phyloP scores from a whole-genome alignment of 768 basidiomycete genomes.

The Kwoniella sp. region DNA sequence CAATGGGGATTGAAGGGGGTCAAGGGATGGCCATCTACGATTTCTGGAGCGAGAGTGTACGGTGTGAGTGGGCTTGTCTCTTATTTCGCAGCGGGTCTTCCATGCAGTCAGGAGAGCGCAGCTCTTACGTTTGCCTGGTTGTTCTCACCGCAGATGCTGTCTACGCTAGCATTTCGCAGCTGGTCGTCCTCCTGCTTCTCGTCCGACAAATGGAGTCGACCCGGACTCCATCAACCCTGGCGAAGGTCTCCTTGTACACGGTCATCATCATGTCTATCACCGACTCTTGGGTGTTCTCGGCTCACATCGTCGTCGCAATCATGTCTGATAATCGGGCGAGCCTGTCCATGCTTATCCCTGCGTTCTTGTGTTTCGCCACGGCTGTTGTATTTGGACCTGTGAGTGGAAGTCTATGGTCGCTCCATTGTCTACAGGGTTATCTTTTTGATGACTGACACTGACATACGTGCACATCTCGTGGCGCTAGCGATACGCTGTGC shows the following conservation, averaged over 20 bases:
- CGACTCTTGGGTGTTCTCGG: slow-evolving; percentile 82
- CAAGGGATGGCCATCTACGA: slow-evolving; percentile 64
- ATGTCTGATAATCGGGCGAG: slow-evolving; percentile 80
- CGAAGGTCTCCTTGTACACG: slow-evolving; percentile 78
- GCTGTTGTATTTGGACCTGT: slow-evolving; percentile 79
- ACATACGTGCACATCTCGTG: neutral
- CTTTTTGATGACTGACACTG: neutral
- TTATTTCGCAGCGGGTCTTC: neutral
- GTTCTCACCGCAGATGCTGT: slow-evolving; percentile 67
- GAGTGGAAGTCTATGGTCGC: slow-evolving; percentile 45
- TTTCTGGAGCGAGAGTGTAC: slow-evolving; percentile 76
- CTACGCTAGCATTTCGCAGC: slow-evolving; percentile 67
- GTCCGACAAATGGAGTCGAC: slow-evolving; percentile 74
- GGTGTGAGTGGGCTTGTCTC: slow-evolving; percentile 57
- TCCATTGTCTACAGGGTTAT: slow-evolving; percentile 62
- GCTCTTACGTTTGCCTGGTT: neutral
- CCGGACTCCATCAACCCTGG: slow-evolving; percentile 75
- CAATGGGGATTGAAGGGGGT: slow-evolving; percentile 68
- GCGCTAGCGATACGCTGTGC: slow-evolving; percentile 66
- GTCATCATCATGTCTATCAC: slow-evolving; percentile 77
- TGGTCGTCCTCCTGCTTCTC: slow-evolving; percentile 68
- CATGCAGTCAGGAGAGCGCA: no score
- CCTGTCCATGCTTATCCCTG: slow-evolving; percentile 77
- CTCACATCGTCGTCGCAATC: slow-evolving; percentile 85
- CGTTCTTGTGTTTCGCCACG: slow-evolving; percentile 76